A percentile compares a stretch with the other conserved stretches of the same genome.
These are phyloP conservation scores for Zopfia rhizophila DNA, from an alignment of 2,329 filamentous ascomycete species.

Conservation along the genomic window DNA sequence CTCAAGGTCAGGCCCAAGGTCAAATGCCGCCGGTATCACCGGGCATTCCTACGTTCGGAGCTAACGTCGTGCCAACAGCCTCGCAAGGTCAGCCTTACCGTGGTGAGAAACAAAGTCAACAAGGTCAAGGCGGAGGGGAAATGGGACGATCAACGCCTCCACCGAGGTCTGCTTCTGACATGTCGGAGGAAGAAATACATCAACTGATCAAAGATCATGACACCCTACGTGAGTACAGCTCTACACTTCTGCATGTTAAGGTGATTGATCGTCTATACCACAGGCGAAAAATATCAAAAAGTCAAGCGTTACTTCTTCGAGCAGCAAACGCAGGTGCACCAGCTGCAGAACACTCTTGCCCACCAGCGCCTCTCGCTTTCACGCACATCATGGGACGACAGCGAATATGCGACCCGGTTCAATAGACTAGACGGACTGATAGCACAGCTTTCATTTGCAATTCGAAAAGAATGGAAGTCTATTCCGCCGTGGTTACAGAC, in stretches of 20 bases:
- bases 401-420: constrained; percentile 90
- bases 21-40: constrained; percentile 49
- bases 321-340: constrained; percentile 87
- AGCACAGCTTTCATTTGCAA: constrained; percentile 93
- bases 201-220: constrained; percentile 62
- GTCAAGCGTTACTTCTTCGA: constrained; percentile 99
- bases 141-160: constrained; percentile 58
- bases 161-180: constrained; percentile 54
- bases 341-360: constrained; percentile 95
- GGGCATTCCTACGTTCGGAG: constrained; percentile 55
- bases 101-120: constrained; percentile 47
- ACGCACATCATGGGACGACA: constrained; percentile 93
- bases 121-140: constrained; percentile 39
- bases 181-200: constrained; percentile 59
- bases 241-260: background rate
- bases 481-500: constrained; percentile 83
- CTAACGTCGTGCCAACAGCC: constrained; percentile 57
- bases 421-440: constrained; percentile 92
- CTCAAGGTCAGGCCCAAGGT: constrained; percentile 50
- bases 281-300: constrained; percentile 96
- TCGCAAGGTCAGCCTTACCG: constrained; percentile 58
- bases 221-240: constrained; percentile 56
- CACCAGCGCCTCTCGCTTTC: constrained; percentile 96
- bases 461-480: constrained; percentile 90
- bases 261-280: constrained; percentile 15